Evolutionary conservation across 73 alveolate species (phyloP).

Genomic region (Paramecium octaurelia): DNA sequence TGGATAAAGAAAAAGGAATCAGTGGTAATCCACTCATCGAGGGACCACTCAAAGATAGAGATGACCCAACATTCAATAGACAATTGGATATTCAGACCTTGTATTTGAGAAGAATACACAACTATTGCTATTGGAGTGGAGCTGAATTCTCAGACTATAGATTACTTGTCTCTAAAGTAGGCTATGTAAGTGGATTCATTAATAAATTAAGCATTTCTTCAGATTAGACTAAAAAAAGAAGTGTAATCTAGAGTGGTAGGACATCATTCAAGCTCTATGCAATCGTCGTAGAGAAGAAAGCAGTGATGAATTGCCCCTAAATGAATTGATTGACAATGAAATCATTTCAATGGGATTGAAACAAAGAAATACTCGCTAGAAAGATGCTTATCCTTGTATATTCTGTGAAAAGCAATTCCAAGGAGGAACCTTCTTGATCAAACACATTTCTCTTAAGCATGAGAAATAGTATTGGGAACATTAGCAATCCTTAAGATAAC

Average conservation of each 20-base stretch:
- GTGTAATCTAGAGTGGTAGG: not conserved
- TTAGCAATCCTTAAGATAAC: not conserved
- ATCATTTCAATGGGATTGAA: not conserved
- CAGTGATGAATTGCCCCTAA: not conserved
- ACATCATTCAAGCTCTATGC: not conserved
- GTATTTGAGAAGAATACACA: constrained; percentile 7
- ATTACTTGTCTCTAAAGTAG: constrained; percentile 25
- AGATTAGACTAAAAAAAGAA: constrained; percentile 17
- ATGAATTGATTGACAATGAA: constrained; percentile 25
- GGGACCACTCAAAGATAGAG: constrained; percentile 52
- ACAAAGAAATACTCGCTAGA: not conserved
- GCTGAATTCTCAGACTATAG: constrained; percentile 42
- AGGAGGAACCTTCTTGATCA: not conserved
- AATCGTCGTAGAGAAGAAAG: not conserved
- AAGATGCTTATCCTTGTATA: constrained; percentile 7
- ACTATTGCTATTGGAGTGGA: constrained; percentile 49
- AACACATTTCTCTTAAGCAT: constrained; percentile 29
- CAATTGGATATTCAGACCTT: not conserved
- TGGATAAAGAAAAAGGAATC: constrained; percentile 8
- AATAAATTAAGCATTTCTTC: not conserved
- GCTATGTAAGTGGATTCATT: not conserved
- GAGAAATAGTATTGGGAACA: not conserved
- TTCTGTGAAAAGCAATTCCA: constrained; percentile 19
- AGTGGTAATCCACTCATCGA: constrained; percentile 21
- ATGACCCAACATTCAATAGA: constrained; percentile 45